phyloP scores from a whole-genome alignment of 441 rosid species.

The Pelargonium citronellum region DNA sequence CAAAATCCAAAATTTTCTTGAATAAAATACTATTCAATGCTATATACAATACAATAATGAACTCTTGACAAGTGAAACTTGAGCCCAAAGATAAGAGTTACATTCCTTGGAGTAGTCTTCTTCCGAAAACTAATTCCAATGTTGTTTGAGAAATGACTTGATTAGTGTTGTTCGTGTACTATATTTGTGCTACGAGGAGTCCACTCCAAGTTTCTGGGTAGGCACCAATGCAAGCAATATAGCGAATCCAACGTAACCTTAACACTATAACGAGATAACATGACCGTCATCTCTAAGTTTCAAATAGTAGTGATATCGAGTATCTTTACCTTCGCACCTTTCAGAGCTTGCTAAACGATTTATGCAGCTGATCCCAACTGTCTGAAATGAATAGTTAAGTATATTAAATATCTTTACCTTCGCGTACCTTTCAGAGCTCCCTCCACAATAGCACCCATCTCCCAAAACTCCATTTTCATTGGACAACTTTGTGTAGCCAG shows the following conservation, averaged over 20 bases:
- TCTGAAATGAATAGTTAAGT: too few species aligned
- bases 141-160: too few species aligned
- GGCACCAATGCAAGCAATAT: conserved; percentile 76
- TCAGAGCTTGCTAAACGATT: conserved; percentile 25
- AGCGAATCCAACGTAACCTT: conserved; percentile 30
- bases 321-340: conserved; percentile 47
- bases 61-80: too few species aligned
- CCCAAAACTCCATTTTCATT: conserved; percentile 39
- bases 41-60: too few species aligned
- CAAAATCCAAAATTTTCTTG: too few species aligned
- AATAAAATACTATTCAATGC: too few species aligned
- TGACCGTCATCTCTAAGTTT: conserved; percentile 65
- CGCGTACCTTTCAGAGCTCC: conserved; percentile 49
- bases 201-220: conserved; percentile 72
- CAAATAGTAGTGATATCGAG: conserved; percentile 57
- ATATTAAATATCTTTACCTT: conserved; percentile 52
- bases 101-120: too few species aligned
- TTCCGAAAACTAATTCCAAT: too few species aligned
- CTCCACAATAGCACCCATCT: conserved; percentile 35
- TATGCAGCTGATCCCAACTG: too few species aligned
- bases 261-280: conserved; percentile 24
- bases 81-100: too few species aligned
- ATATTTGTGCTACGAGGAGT: conserved; percentile 43
- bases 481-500: conserved; percentile 21
- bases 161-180: neutral